A percentile compares a stretch with the other conserved stretches of the same genome.
Evolutionary conservation across 75 land plant species (phyloP).

Genomic region (Pinus albicaulis): DNA sequence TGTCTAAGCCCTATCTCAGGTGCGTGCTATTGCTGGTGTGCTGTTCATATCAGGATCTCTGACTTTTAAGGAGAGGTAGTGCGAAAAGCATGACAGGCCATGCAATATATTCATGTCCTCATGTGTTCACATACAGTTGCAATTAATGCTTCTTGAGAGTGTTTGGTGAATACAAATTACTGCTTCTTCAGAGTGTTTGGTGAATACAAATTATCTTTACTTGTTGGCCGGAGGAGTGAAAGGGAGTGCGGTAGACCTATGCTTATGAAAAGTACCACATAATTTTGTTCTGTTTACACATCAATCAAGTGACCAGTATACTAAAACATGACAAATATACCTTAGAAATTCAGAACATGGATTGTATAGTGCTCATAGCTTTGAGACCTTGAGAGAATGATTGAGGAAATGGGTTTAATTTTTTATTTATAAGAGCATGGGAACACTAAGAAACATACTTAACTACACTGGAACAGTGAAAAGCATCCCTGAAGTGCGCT

Average conservation of each 20-base stretch:
- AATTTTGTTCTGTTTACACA: neutral
- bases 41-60: too few species aligned
- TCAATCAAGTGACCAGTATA: neutral
- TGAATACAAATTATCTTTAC: neutral
- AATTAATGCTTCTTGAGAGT: neutral
- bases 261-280: neutral
- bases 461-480: neutral
- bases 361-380: neutral
- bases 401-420: neutral
- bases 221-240: neutral
- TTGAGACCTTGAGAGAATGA: neutral
- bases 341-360: neutral
- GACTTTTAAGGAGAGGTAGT: too few species aligned
- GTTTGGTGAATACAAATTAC: neutral
- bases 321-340: neutral
- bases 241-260: neutral
- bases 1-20: too few species aligned
- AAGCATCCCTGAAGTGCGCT: neutral
- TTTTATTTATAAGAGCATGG: neutral
- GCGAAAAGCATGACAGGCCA: too few species aligned
- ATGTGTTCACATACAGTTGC: too few species aligned
- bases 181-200: neutral
- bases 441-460: neutral
- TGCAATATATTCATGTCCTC: too few species aligned
- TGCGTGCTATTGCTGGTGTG: too few species aligned